Evolutionary conservation across 768 basidiomycete species (phyloP).

Genomic region (Boletus subcaerulescens): DNA sequence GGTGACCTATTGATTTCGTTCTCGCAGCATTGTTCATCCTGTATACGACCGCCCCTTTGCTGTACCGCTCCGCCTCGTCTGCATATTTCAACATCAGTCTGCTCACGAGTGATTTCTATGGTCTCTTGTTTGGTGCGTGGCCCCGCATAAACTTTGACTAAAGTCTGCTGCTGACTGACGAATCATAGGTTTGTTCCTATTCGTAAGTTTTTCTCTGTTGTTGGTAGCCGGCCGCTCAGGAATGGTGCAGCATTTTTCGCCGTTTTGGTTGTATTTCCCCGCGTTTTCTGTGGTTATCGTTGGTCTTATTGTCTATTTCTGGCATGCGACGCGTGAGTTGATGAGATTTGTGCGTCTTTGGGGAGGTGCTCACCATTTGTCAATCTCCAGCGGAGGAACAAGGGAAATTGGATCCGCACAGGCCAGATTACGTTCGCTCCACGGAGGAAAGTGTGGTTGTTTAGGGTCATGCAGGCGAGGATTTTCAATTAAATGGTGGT

Average conservation of each 20-base stretch:
- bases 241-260: constrained; percentile 61
- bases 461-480: constrained; percentile 3
- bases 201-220: constrained; percentile 35
- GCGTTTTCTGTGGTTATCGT: constrained; percentile 67
- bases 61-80: constrained; percentile 84
- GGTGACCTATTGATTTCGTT: neutral
- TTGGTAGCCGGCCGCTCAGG: neutral
- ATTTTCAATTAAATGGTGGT: neutral
- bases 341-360: neutral
- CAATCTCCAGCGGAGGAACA: constrained; percentile 62
- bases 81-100: constrained; percentile 83
- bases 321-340: constrained; percentile 74
- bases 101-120: constrained; percentile 87
- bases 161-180: constrained; percentile 4
- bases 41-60: constrained; percentile 81
- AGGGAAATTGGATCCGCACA: constrained; percentile 56
- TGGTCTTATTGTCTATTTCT: constrained; percentile 84
- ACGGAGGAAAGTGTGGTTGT: constrained; percentile 13
- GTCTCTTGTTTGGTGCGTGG: constrained; percentile 63
- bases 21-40: constrained; percentile 72
- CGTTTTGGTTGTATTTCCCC: constrained; percentile 88
- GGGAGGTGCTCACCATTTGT: constrained; percentile 4
- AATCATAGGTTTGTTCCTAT: constrained; percentile 47
- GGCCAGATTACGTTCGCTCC: constrained; percentile 54
- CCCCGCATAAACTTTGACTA: neutral